A percentile compares a stretch with the other conserved stretches of the same genome.
Conservation (phyloP, 2,329 filamentous ascomycete genomes). For the Thelonectria discophora region DNA sequence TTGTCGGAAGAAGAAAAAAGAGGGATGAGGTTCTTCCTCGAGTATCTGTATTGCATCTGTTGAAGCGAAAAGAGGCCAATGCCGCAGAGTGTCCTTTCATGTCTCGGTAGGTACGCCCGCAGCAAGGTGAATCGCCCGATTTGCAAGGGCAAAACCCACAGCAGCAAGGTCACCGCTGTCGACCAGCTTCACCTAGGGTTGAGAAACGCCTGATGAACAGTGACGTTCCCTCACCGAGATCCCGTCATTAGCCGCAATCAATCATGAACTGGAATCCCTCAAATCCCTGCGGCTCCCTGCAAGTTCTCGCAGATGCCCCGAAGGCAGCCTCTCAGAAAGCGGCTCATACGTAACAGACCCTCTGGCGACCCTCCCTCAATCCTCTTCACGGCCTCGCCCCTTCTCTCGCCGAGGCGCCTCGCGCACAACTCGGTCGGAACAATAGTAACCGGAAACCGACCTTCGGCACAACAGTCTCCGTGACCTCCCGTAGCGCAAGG, state of each 20-base stretch:
- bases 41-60: background rate
- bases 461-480: conserved; percentile 40
- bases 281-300: conserved; percentile 1
- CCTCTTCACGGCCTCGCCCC: background rate
- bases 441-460: conserved; percentile 32
- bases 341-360: conserved; percentile 24
- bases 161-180: background rate
- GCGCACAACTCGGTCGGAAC: conserved; percentile 34
- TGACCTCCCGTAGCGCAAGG: conserved; percentile 42
- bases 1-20: too few species aligned
- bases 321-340: conserved; percentile 6
- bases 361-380: conserved; percentile 14
- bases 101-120: conserved; percentile 1
- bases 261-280: background rate
- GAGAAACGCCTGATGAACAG: conserved; percentile 4
- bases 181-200: conserved; percentile 8
- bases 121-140: background rate
- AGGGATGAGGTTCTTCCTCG: background rate
- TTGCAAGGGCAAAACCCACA: conserved; percentile 1
- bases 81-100: background rate
- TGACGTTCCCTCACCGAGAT: conserved; percentile 36
- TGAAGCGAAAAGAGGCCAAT: background rate
- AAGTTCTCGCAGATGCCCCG: conserved; percentile 1
- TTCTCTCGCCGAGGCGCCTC: conserved; percentile 19
- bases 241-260: conserved; percentile 41